Conservation (phyloP, 2,329 filamentous ascomycete species). For the Sordariomycetes sp. region DNA sequence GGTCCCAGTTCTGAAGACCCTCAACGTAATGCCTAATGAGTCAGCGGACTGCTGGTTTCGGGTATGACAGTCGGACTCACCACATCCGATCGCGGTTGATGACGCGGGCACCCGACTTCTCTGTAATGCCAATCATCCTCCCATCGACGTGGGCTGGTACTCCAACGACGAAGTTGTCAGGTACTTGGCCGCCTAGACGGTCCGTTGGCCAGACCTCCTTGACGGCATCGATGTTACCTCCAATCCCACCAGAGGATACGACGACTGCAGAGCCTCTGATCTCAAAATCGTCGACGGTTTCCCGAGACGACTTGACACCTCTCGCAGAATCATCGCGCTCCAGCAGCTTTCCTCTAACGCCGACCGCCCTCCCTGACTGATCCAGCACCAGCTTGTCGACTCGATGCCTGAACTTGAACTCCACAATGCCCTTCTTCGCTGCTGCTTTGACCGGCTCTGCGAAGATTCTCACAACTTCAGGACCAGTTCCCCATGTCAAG, state of each 20-base stretch:
- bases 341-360: constrained; percentile 44
- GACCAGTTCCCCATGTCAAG: constrained; percentile 51
- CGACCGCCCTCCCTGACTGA: constrained; percentile 36
- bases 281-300: constrained; percentile 40
- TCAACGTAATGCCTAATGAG: constrained; percentile 61
- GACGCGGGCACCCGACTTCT: constrained; percentile 40
- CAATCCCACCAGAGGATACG: constrained; percentile 49
- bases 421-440: constrained; percentile 40
- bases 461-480: constrained; percentile 50
- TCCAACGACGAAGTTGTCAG: constrained; percentile 47
- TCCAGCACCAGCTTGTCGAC: constrained; percentile 50
- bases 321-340: constrained; percentile 38
- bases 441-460: constrained; percentile 46
- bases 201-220: constrained; percentile 49
- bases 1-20: constrained; percentile 51
- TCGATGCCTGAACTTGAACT: constrained; percentile 45
- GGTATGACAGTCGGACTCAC: too few relatives aligned
- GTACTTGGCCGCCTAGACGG: constrained; percentile 45
- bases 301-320: constrained; percentile 43
- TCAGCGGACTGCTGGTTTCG: too few relatives aligned
- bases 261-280: constrained; percentile 42
- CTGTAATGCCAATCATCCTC: constrained; percentile 49
- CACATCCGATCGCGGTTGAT: constrained; percentile 57
- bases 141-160: constrained; percentile 58
- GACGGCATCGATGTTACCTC: constrained; percentile 51